A percentile compares a stretch with the other conserved stretches of the same genome.
Evolutionary conservation across 2,329 filamentous ascomycete genomes (phyloP).

Genomic region (Penicillium frequentans): DNA sequence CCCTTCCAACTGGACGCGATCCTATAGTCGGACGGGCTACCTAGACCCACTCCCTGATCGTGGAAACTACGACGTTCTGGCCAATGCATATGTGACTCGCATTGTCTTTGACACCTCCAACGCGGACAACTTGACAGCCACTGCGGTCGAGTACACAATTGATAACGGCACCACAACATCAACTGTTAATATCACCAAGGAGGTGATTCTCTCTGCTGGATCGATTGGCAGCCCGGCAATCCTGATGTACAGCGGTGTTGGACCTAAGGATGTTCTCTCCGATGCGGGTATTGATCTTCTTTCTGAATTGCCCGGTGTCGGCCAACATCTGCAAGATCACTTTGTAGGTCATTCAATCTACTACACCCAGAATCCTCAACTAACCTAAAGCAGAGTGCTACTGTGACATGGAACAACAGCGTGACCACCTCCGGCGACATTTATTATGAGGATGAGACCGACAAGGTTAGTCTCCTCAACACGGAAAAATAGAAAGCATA

Average conservation of each 20-base stretch:
- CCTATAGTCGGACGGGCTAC: slow-evolving; percentile 37
- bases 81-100: slow-evolving; percentile 32
- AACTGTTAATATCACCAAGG: slow-evolving; percentile 27
- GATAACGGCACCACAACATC: slow-evolving; percentile 28
- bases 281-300: slow-evolving; percentile 46
- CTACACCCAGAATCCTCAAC: not conserved
- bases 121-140: slow-evolving; percentile 28
- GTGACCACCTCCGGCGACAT: slow-evolving; percentile 31
- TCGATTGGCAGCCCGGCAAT: slow-evolving; percentile 58
- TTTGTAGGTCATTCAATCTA: slow-evolving; percentile 20
- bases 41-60: slow-evolving; percentile 34
- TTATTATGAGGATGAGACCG: slow-evolving; percentile 25
- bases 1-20: slow-evolving; percentile 36
- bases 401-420: slow-evolving; percentile 29
- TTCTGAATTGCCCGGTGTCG: slow-evolving; percentile 49
- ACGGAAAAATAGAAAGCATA: too few species aligned
- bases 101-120: slow-evolving; percentile 31
- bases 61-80: slow-evolving; percentile 34
- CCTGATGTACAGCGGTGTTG: slow-evolving; percentile 62
- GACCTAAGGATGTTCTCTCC: slow-evolving; percentile 49
- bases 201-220: slow-evolving; percentile 47
- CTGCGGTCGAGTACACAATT: slow-evolving; percentile 32
- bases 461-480: slow-evolving; percentile 20
- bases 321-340: slow-evolving; percentile 55
- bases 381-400: slow-evolving; percentile 28